Conservation (phyloP, 2,329 filamentous ascomycete genomes). For the Seiridium cupressi region DNA sequence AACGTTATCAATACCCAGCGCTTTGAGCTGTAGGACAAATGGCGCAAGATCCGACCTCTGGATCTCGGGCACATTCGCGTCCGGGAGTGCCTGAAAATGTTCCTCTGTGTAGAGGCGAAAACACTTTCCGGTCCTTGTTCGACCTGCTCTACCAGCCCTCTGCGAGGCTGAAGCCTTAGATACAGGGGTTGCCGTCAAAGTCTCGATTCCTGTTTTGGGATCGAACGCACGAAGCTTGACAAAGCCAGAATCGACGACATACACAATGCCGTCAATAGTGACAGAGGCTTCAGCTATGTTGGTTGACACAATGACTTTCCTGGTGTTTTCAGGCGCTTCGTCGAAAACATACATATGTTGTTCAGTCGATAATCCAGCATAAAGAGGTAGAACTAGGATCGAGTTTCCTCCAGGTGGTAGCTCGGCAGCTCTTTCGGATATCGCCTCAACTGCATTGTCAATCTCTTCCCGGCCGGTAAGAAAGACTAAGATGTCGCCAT, state of each 20-base stretch:
- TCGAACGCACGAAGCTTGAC: slow-evolving; percentile 89
- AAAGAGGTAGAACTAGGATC: slow-evolving; percentile 75
- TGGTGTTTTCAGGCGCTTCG: slow-evolving; percentile 72
- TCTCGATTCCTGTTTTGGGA: slow-evolving; percentile 81
- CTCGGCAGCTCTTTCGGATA: slow-evolving; percentile 68
- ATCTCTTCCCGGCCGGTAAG: slow-evolving; percentile 93
- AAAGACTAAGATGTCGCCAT: slow-evolving; percentile 89
- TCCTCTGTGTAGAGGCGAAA: slow-evolving; percentile 87
- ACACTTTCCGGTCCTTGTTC: slow-evolving; percentile 89
- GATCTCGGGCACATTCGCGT: slow-evolving; percentile 82
- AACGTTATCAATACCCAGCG: slow-evolving; percentile 92
- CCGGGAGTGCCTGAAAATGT: slow-evolving; percentile 62
- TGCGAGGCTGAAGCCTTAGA: slow-evolving; percentile 94
- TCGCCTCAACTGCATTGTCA: slow-evolving; percentile 73
- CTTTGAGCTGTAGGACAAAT: slow-evolving; percentile 86
- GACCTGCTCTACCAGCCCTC: slow-evolving; percentile 83
- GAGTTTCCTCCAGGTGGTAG: slow-evolving; percentile 58
- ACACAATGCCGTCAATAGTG: slow-evolving; percentile 88
- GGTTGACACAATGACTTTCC: slow-evolving; percentile 90
- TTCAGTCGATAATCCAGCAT: slow-evolving; percentile 84
- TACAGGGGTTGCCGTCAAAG: slow-evolving; percentile 75
- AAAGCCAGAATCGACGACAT: slow-evolving; percentile 87
- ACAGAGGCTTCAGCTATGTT: slow-evolving; percentile 97
- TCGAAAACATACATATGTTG: slow-evolving; percentile 97
- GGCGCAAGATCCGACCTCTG: slow-evolving; percentile 89